Evolutionary conservation across 1,284 basidiomycete species (phyloP), one percentile per base, ranked within the genome.

Genomic region (Boletus albobrunnescens): DNA sequence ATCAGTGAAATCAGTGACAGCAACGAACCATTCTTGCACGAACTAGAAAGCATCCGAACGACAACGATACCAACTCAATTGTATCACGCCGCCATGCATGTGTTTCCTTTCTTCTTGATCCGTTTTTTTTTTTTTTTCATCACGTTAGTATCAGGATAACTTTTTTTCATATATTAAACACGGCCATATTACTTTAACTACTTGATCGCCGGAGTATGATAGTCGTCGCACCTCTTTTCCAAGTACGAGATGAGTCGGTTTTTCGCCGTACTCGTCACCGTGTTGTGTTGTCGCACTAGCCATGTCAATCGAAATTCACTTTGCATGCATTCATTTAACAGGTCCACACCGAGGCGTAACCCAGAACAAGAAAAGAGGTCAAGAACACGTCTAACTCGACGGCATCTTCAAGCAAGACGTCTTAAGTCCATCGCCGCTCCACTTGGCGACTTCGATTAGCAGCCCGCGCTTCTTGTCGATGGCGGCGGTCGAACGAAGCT

Each of bases 401-500:
- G 87, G 82, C 76, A 91, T 79, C 68, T 91, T 91, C 56, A 91
- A 67, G 63, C 84, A 87, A n/a, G 79, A 76, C n/a, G 81, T 79
- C 55, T 76, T 79, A 54, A 91, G 63, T 1, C 87, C 87, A 63
- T 91, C 87, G 3, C 87, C 88, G 47, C 84, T 84, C 86, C 85
- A 90, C 60, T 84, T 83, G 10, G 87, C 82, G 0, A 87, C 85
- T 51, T 88, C 81, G 20, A 87, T 57, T 31, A 91, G 69, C 24
- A 91, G 69, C 19, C 79, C 77, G 36, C 79, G 79, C 61, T 91
- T 91, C 66, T 82, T 86, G 50, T 86, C 81, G 38, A 77, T 72
- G 2, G 84, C 81, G 1, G 78, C 77, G 1, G 77, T 72, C 1
- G 87, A 86, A 19, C 81, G 81, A 33, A 91, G 74, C 58, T 91